Base-by-base conservation (phyloP, 2,329 filamentous ascomycete species). In the Pyrenophora graminea region DNA sequence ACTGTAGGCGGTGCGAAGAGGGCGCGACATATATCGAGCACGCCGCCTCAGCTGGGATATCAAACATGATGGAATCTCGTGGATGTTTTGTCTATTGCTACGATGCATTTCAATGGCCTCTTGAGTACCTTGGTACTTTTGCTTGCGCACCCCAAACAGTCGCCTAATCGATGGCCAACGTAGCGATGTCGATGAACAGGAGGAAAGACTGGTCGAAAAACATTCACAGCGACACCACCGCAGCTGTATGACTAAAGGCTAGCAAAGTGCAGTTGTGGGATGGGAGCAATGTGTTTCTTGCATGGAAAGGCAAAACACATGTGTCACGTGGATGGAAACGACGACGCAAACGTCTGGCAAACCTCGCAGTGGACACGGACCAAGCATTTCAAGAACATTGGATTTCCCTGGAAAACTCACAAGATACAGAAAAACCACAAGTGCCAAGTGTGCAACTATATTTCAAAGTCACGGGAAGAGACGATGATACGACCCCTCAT, bases 11-110 rank as follows among this genome's bases (percentile, higher is more conserved):
- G 52, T 33, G 42, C 48, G 33, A 33, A 38, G 49, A 43, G 39
- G 38, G 37, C n/a, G 25, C 23, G 36, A 23, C 56, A 56, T 63
- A 63, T 56, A 44, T 52, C 45, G 25, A 48, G 39, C 13, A 13
- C 30, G 4, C 3, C 4, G 19, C 40, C 42, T 45, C 43, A 48
- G 43, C 46, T 40, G 40, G 23, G 10, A 17, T 0, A 2, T 19
- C 5, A 32, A 18, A 8, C 8, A 27, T 10, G 7, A 15, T 19
- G 18, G 18, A 10, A 18, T 13, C 3, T 19, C n/a, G 13, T 25
- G 7, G 34, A 15, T 9, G 17, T 32, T 18, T 23, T 13, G 1
- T 13, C 30, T 36, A 19, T 30, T 19, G 2, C 31, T 34, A 25
- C 34, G 8, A 27, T 21, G 5, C 39, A 13, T 15, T 25, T 13